Evolutionary conservation across 1,139 yeast genomes (phyloP).

Genomic region (Entelexis paramagnoliae): DNA sequence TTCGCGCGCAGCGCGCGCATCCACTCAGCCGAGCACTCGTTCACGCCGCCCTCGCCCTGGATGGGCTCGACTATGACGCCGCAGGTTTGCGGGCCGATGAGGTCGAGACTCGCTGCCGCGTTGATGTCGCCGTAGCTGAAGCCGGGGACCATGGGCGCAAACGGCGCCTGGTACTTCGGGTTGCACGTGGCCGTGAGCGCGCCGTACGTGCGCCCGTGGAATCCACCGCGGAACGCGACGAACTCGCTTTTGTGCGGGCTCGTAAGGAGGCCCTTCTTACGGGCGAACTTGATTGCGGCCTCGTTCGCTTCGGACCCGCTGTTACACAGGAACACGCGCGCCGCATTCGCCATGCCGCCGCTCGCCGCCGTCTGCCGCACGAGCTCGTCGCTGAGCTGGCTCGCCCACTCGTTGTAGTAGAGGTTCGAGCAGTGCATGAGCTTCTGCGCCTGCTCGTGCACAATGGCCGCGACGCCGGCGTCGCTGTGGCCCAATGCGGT

Average conservation of each 20-base stretch:
- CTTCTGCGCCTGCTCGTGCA: conserved; percentile 59
- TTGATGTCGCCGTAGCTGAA: conserved; percentile 53
- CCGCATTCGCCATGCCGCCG: conserved; percentile 74
- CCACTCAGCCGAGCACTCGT: conserved; percentile 54
- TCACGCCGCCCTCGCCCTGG: conserved; percentile 96
- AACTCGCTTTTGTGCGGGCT: conserved; percentile 54
- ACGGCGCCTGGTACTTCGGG: conserved; percentile 84
- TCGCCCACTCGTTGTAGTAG: conserved; percentile 75
- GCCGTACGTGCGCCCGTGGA: conserved; percentile 94
- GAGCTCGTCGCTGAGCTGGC: conserved; percentile 61
- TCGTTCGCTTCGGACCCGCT: conserved; percentile 97
- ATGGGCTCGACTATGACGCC: conserved; percentile 94
- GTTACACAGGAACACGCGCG: conserved; percentile 78
- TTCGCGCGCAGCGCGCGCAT: conserved; percentile 53
- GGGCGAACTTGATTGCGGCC: conserved; percentile 92
- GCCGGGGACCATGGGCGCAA: conserved; percentile 81
- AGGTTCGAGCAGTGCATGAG: conserved; percentile 78
- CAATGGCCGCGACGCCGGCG: conserved; percentile 56
- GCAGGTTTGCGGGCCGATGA: conserved; percentile 66
- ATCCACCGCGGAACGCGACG: conserved; percentile 75
- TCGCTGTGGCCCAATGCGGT: conserved; percentile 88
- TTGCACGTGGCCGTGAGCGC: conserved; percentile 86
- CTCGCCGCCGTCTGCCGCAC: conserved; percentile 55
- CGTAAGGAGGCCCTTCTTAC: conserved; percentile 45
- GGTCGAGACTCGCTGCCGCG: conserved; percentile 49